Base-by-base conservation (phyloP, 345 rosid genomes). In the Brassica cretica region DNA sequence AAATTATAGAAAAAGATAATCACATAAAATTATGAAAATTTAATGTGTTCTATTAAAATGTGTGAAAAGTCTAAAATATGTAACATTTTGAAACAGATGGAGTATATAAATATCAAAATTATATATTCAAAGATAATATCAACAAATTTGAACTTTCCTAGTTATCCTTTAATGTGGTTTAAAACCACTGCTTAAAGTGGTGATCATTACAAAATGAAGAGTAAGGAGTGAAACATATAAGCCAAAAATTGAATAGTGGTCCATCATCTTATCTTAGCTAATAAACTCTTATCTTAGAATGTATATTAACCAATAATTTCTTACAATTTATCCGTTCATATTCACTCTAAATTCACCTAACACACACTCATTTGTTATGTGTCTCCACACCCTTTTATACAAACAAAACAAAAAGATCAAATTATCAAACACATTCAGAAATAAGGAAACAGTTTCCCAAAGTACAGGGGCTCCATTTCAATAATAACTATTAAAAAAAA, bases 241-340 rank as follows among this genome's bases (percentile, higher is more conserved):
- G 58, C 19, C 49, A 61, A 12, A 6, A 68, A 68, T 21, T 69
- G 19, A 70, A 76, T 76, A 70, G 64, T 77, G 75, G 80, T 70
- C 70, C 75, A 70, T 64, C 24, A 63, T 35, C 66, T 53, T 63
- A 70, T 76, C 65, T 58, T 58, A 21, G 21, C 60, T 7, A 16
- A 53, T 18, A 16, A 8, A 10, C 11, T 19, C 14, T 56, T 3
- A 3, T 58, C 14, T 58, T 58, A 21, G 21, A 56, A 18, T 18
- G 11, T 21, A 21, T 21, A n/a, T 59, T 59, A 24, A 19, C 62
- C 29, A 19, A 19, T 58, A 58, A 19, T 58, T 19, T 19, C 29
- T 8, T 58, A 58, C 29, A 58, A 19, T 9, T 21, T 4, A 24
- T 59, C 0, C 9, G 46, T 14, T 11, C 18, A 3, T 44, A 60